A percentile compares a stretch with the other conserved stretches of the same genome.
Evolutionary conservation across 352 stramenopile species (phyloP).

Genomic region (Phytophthora capsici): DNA sequence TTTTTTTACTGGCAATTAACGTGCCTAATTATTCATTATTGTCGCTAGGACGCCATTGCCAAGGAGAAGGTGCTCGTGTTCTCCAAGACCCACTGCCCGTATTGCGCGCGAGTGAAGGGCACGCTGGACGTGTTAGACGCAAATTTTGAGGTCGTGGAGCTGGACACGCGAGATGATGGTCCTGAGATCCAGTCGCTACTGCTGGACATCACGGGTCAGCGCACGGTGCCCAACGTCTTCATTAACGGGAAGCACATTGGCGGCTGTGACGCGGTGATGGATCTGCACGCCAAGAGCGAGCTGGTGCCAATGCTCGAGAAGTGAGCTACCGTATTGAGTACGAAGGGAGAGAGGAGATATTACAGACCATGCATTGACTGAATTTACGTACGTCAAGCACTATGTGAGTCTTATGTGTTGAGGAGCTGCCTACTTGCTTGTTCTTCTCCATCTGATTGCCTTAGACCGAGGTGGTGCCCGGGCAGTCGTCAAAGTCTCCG

Average conservation of each 20-base stretch:
- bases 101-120: slow-evolving; percentile 92
- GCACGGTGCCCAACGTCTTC: slow-evolving; percentile 98
- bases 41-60: slow-evolving; percentile 59
- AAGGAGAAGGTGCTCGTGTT: slow-evolving; percentile 91
- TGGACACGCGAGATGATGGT: slow-evolving; percentile 85
- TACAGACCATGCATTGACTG: slow-evolving; percentile 26
- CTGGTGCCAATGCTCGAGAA: slow-evolving; percentile 65
- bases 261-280: slow-evolving; percentile 88
- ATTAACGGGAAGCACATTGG: slow-evolving; percentile 96
- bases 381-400: slow-evolving; percentile 25
- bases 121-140: slow-evolving; percentile 80
- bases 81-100: slow-evolving; percentile 96
- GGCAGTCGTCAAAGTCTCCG: slow-evolving; percentile 94
- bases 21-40: background rate
- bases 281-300: slow-evolving; percentile 62
- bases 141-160: slow-evolving; percentile 70
- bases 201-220: slow-evolving; percentile 92
- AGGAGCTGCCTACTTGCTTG: slow-evolving; percentile 21
- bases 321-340: too few species aligned
- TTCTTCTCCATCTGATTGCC: slow-evolving; percentile 11
- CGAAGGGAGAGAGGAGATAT: background rate
- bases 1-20: background rate
- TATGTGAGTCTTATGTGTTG: slow-evolving; percentile 19
- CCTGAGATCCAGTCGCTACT: slow-evolving; percentile 92
- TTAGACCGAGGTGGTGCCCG: slow-evolving; percentile 92